Conservation (phyloP, 2,329 filamentous ascomycete species). For the Aspergillus pseudotamarii region DNA sequence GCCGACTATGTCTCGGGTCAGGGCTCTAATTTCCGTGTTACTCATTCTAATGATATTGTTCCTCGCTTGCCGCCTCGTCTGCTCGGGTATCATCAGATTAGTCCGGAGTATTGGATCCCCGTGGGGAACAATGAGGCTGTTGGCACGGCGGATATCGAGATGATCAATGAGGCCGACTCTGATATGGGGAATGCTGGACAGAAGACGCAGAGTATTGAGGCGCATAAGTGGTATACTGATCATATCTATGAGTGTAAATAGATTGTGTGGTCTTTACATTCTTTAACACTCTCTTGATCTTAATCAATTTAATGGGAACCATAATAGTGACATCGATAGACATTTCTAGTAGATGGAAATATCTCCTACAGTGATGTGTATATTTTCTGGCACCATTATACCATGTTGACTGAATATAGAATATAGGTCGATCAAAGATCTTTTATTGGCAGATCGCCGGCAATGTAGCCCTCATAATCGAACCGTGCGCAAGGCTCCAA, state of each 20-base stretch:
- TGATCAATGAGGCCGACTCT: slow-evolving; percentile 36
- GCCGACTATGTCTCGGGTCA: slow-evolving; percentile 43
- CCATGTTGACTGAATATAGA: no score
- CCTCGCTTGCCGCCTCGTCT: slow-evolving; percentile 40
- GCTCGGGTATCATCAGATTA: slow-evolving; percentile 39
- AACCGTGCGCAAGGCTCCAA: neutral
- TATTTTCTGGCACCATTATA: no score
- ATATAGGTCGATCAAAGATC: no score
- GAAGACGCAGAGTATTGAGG: slow-evolving; percentile 22
- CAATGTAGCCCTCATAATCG: neutral
- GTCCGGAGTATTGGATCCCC: slow-evolving; percentile 47
- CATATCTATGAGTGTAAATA: slow-evolving; percentile 30
- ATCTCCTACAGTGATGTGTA: no score
- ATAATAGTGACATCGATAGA: neutral
- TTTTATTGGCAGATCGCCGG: no score
- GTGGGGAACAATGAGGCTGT: slow-evolving; percentile 31
- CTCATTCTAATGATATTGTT: slow-evolving; percentile 42
- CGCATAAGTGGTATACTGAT: slow-evolving; percentile 40
- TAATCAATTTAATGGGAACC: neutral
- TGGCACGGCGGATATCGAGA: slow-evolving; percentile 34
- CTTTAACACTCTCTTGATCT: neutral
- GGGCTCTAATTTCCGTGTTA: slow-evolving; percentile 39
- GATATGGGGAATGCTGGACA: slow-evolving; percentile 39
- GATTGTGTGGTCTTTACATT: no score
- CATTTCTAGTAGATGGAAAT: no score